phyloP scores from a whole-genome alignment of 192 early-diverging fungal genomes.

The Podila epicladia region DNA sequence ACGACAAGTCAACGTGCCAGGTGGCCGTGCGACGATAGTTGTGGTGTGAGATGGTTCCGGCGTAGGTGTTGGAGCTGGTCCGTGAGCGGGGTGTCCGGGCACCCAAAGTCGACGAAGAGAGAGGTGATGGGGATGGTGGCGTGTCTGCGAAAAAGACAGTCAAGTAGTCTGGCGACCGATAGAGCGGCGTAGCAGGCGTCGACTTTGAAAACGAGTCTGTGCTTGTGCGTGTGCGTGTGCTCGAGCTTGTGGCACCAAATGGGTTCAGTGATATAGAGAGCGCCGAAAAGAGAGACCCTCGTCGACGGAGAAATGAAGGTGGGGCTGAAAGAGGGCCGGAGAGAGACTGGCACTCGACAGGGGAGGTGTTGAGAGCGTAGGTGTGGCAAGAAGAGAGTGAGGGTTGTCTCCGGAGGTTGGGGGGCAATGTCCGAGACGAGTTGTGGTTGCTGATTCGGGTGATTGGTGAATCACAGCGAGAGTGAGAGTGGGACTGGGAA shows the following conservation, averaged over 20 bases:
- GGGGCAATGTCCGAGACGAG: background rate
- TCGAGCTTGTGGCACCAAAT: background rate
- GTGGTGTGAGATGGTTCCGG: background rate
- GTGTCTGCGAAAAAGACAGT: constrained; percentile 47
- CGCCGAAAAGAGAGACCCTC: background rate
- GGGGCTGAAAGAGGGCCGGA: constrained; percentile 22
- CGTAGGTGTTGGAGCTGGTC: background rate
- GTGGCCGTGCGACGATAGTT: background rate
- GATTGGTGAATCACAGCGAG: background rate
- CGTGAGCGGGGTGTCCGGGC: background rate
- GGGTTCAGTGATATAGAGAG: background rate
- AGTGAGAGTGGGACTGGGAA: constrained; percentile 10
- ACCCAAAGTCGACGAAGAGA: background rate
- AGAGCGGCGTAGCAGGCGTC: background rate
- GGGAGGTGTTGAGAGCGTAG: constrained; percentile 39
- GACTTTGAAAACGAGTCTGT: background rate
- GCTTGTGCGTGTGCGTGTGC: background rate
- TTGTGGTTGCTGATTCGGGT: background rate
- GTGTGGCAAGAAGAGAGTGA: constrained; percentile 3
- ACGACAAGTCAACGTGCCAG: background rate
- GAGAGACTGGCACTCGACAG: constrained; percentile 45
- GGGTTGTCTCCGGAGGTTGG: background rate
- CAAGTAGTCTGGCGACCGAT: constrained; percentile 41
- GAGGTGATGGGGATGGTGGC: background rate
- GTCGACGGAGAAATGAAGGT: constrained; percentile 1